These are phyloP conservation scores for Bocquillonia castaneifolia DNA, from an alignment of 441 rosid species.

Conservation along the genomic window DNA sequence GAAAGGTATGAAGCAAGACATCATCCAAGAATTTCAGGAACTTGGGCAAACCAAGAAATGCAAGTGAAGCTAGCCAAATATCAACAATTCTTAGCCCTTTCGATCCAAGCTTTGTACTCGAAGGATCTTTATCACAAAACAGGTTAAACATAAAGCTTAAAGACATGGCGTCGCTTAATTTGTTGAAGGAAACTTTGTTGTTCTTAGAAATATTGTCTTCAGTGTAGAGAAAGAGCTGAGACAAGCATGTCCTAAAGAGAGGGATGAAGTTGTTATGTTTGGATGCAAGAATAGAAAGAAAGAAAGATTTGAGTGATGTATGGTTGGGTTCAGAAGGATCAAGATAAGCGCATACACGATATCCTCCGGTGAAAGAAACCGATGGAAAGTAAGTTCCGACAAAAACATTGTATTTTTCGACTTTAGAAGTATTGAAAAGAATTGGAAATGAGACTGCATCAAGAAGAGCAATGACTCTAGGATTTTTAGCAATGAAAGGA, in stretches of 20 bases:
- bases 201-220: too few relatives aligned
- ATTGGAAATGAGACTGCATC: constrained; percentile 82
- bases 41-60: too few relatives aligned
- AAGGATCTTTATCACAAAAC: too few relatives aligned
- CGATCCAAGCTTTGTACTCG: too few relatives aligned
- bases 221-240: too few relatives aligned
- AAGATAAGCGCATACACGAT: constrained; percentile 60
- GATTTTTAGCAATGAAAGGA: constrained; percentile 50
- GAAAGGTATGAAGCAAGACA: constrained; percentile 51
- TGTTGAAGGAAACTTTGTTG: too few relatives aligned
- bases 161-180: too few relatives aligned
- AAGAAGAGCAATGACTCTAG: constrained; percentile 59
- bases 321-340: constrained; percentile 78
- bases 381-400: constrained; percentile 89
- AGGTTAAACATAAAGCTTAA: too few relatives aligned
- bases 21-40: too few relatives aligned
- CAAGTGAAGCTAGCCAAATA: too few relatives aligned
- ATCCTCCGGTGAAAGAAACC: constrained; percentile 67
- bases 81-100: too few relatives aligned
- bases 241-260: too few relatives aligned
- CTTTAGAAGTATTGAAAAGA: constrained; percentile 64
- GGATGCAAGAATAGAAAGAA: constrained; percentile 51
- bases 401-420: constrained; percentile 69
- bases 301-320: constrained; percentile 51
- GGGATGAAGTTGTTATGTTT: constrained; percentile 63